Conservation (phyloP, 345 rosid genomes). For the Hibiscus syriacus region DNA sequence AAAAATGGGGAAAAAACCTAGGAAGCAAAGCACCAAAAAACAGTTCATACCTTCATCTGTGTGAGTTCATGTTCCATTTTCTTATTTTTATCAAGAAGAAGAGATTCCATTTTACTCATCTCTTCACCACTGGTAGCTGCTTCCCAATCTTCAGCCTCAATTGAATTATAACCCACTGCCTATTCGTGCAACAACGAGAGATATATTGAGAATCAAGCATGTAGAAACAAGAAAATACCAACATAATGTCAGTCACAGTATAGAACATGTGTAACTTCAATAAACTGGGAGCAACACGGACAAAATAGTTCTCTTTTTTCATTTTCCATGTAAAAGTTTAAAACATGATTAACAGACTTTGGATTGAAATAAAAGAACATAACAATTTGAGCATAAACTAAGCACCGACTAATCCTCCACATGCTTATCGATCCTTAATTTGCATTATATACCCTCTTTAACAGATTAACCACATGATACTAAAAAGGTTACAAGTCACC, state of each 20-base stretch:
- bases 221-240: background rate
- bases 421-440: background rate
- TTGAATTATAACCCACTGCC: no score
- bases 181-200: conserved; percentile 23
- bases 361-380: background rate
- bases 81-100: no score
- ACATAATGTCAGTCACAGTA: background rate
- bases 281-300: background rate
- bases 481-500: background rate
- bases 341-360: background rate
- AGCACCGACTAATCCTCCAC: background rate
- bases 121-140: no score
- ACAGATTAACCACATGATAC: background rate
- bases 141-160: no score
- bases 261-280: background rate
- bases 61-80: no score
- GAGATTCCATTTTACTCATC: no score
- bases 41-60: no score
- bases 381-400: background rate
- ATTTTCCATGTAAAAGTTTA: background rate
- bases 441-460: background rate
- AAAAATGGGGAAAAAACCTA: background rate
- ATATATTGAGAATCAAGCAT: background rate
- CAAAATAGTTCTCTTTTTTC: background rate
- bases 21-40: conserved; percentile 5